Evolutionary conservation across 2,329 filamentous ascomycete genomes (phyloP).

Genomic region (Microcyclosporella mali): DNA sequence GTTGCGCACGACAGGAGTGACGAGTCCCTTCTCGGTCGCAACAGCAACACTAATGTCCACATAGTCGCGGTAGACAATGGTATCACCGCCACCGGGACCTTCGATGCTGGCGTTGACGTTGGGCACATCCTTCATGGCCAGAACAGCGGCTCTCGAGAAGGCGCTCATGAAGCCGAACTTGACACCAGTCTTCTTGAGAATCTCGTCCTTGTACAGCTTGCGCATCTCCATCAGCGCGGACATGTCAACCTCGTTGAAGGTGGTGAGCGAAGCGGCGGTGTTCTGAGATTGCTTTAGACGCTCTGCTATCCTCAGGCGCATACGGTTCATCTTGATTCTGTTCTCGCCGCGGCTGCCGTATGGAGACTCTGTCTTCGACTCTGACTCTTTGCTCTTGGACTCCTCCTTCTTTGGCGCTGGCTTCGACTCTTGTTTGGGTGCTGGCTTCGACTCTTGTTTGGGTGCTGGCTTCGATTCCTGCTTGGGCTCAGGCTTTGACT

Average conservation of each 20-base stretch:
- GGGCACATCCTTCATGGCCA: conserved; percentile 93
- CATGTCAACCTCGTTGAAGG: conserved; percentile 99
- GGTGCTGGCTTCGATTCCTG: conserved; percentile 35
- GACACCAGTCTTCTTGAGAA: conserved; percentile 91
- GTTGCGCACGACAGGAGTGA: conserved; percentile 94
- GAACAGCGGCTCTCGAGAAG: conserved; percentile 80
- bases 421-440: conserved; percentile 46
- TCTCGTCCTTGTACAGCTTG: conserved; percentile 93
- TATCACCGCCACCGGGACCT: conserved; percentile 88
- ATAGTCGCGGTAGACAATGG: conserved; percentile 96
- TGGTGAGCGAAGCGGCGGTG: conserved; percentile 92
- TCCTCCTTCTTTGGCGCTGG: conserved; percentile 37
- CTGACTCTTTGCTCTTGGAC: conserved; percentile 36
- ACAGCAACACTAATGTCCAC: conserved; percentile 97
- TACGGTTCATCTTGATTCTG: conserved; percentile 98
- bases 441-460: conserved; percentile 44
- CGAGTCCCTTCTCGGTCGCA: conserved; percentile 92
- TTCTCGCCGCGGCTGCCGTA: conserved; percentile 79
- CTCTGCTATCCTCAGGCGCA: conserved; percentile 95
- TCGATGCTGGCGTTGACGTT: conserved; percentile 96
- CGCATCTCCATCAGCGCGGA: conserved; percentile 94
- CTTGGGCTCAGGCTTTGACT: conserved; percentile 41
- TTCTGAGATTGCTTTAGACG: conserved; percentile 99
- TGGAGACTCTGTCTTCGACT: conserved; percentile 35
- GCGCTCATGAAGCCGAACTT: conserved; percentile 99